A percentile compares a stretch with the other conserved stretches of the same genome.
Evolutionary conservation across 2,329 filamentous ascomycete species (phyloP).

Genomic region (Diaporthe citriasiana): DNA sequence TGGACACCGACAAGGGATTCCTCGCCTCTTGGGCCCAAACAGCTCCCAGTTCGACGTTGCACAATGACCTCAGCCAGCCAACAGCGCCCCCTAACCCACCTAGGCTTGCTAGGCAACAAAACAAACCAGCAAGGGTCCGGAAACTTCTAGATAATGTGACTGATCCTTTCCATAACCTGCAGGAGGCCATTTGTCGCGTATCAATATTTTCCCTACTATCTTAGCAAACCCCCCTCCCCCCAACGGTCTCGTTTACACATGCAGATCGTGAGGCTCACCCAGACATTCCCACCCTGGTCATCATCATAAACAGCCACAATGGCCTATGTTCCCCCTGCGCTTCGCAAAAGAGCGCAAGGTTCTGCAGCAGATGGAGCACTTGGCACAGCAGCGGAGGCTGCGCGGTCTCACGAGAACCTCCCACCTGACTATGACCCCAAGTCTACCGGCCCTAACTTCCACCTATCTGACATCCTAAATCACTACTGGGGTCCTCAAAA

Average conservation of each 20-base stretch:
- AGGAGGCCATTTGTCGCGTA: not conserved
- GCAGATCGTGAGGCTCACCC: not conserved
- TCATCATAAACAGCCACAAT: not conserved
- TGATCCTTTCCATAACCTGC: not conserved
- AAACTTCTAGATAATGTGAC: not conserved
- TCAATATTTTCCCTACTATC: not conserved
- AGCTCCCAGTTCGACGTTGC: not conserved
- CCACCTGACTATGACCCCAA: not conserved
- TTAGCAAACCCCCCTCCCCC: not conserved
- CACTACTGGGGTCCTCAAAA: not conserved
- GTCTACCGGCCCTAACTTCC: not conserved
- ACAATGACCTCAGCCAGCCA: constrained; percentile 6
- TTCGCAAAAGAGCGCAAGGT: not conserved
- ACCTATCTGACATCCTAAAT: not conserved
- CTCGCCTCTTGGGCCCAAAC: not conserved
- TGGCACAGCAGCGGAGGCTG: not conserved
- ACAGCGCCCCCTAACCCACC: not conserved
- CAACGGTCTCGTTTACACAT: not conserved
- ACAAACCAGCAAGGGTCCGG: not conserved
- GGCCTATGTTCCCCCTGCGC: constrained; percentile 15
- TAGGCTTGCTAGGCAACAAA: constrained; percentile 1
- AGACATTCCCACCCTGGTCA: not conserved
- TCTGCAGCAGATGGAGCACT: no score
- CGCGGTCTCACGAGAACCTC: not conserved
- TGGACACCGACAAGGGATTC: no score